Evolutionary conservation across 208 protist species (phyloP).

Genomic region (Zelonia costaricensis): DNA sequence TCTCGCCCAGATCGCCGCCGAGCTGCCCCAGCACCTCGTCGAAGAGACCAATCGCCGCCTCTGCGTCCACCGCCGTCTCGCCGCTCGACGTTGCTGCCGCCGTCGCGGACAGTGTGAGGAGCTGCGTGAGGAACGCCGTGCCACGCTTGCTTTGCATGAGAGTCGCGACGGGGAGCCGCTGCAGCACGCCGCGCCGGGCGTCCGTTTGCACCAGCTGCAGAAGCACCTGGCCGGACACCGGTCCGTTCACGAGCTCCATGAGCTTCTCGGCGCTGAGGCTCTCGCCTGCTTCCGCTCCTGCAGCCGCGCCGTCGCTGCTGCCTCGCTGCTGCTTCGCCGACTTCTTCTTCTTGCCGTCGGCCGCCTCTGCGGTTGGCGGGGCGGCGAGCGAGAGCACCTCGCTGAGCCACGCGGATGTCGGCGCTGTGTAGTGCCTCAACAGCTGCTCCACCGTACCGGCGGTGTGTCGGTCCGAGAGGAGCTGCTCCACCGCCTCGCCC

Average conservation of each 20-base stretch:
- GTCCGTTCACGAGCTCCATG: slow-evolving; percentile 64
- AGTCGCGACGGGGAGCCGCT: slow-evolving; percentile 36
- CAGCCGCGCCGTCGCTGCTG: slow-evolving; percentile 2
- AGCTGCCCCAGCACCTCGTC: slow-evolving; percentile 45
- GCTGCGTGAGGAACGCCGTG: slow-evolving; percentile 60
- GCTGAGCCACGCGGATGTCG: slow-evolving; percentile 63
- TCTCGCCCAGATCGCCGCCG: slow-evolving; percentile 46
- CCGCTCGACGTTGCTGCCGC: neutral
- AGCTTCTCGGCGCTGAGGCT: slow-evolving; percentile 37
- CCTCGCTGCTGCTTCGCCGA: slow-evolving; percentile 11
- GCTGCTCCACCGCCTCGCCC: slow-evolving; percentile 38
- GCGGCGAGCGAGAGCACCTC: slow-evolving; percentile 51
- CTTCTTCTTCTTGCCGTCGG: slow-evolving; percentile 32
- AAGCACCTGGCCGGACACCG: slow-evolving; percentile 74
- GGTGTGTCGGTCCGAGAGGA: slow-evolving; percentile 80
- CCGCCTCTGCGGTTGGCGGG: neutral
- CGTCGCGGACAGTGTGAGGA: slow-evolving; percentile 33
- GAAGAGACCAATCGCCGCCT: slow-evolving; percentile 42
- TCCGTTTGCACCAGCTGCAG: slow-evolving; percentile 45
- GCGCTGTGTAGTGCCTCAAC: slow-evolving; percentile 43
- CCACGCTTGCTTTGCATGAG: slow-evolving; percentile 76
- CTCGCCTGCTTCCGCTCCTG: slow-evolving; percentile 4
- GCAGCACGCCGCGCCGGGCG: slow-evolving; percentile 45
- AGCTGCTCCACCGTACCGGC: slow-evolving; percentile 74
- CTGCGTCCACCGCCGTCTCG: slow-evolving; percentile 6